A percentile compares a stretch with the other conserved stretches of the same genome.
Conservation (phyloP, 495 filamentous ascomycete genomes). For the Hypomontagnella monticulosa region DNA sequence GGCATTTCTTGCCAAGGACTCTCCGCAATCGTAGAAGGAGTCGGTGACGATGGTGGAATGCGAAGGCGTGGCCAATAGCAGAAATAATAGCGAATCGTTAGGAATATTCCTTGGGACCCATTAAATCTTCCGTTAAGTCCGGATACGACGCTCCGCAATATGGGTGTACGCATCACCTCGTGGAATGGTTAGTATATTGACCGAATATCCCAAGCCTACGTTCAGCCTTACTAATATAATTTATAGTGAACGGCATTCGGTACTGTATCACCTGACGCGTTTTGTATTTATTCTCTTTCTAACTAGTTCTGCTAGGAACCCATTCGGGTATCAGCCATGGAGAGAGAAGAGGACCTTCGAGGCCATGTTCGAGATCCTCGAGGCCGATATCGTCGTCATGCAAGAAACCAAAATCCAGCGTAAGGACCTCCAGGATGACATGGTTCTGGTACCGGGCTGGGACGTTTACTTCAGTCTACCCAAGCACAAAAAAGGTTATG, state of each 20-base stretch:
- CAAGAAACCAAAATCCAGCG: slow-evolving; percentile 97
- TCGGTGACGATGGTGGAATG: not conserved
- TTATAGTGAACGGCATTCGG: slow-evolving; percentile 91
- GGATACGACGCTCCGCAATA: slow-evolving; percentile 3
- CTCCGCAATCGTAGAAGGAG: not conserved
- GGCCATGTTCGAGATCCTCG: slow-evolving; percentile 94
- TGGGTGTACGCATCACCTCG: slow-evolving; percentile 48
- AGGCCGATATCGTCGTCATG: slow-evolving; percentile 93
- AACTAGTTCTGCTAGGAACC: slow-evolving; percentile 68
- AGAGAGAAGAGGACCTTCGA: slow-evolving; percentile 85
- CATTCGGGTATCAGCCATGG: slow-evolving; percentile 97
- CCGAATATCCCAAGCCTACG: not conserved
- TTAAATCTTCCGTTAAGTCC: too few species aligned
- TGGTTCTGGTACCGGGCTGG: slow-evolving; percentile 96
- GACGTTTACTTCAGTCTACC: slow-evolving; percentile 96
- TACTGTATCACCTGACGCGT: slow-evolving; percentile 46
- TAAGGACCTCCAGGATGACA: slow-evolving; percentile 92
- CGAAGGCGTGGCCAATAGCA: too few species aligned
- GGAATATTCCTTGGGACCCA: too few species aligned
- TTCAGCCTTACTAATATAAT: slow-evolving; percentile 34
- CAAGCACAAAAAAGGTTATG: slow-evolving; percentile 97
- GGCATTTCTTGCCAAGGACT: too few species aligned
- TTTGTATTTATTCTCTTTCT: slow-evolving; percentile 6
- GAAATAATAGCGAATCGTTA: too few species aligned
- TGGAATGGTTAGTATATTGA: slow-evolving; percentile 45